Percentiles rank a stretch among this genome's conserved stretches.
Conservation (phyloP, 2,329 filamentous ascomycete genomes). For the Fusarium sp. region DNA sequence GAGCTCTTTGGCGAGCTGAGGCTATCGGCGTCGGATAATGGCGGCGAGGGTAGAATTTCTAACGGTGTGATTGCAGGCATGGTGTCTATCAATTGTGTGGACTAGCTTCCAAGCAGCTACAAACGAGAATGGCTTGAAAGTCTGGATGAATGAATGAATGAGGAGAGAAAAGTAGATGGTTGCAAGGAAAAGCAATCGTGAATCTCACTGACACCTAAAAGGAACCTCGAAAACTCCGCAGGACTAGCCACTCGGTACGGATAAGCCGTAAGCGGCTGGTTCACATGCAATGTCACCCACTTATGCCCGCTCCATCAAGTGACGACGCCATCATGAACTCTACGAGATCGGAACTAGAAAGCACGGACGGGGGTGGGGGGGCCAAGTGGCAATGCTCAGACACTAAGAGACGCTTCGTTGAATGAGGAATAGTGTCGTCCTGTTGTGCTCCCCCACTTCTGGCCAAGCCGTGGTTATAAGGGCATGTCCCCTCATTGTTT, state of each 20-base stretch:
- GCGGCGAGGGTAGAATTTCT: neutral
- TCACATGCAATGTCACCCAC: too few species aligned
- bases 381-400: neutral
- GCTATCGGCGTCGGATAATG: neutral
- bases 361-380: neutral
- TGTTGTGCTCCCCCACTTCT: constrained; percentile 1
- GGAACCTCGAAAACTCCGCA: too few species aligned
- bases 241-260: too few species aligned
- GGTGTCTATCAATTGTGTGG: neutral
- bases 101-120: neutral
- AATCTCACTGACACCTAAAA: too few species aligned
- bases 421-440: neutral
- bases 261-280: too few species aligned
- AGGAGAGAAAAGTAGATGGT: too few species aligned
- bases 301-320: too few species aligned
- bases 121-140: neutral
- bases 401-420: neutral
- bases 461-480: neutral
- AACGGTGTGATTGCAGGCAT: neutral
- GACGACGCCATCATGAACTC: too few species aligned
- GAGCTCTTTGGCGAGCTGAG: constrained; percentile 5
- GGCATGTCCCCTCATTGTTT: neutral
- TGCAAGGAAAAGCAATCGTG: too few species aligned
- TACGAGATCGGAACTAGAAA: too few species aligned
- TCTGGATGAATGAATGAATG: too few species aligned